A percentile compares a stretch with the other conserved stretches of the same genome.
Evolutionary conservation across 1,139 yeast species (phyloP).

Genomic region (Candida glucosophila): DNA sequence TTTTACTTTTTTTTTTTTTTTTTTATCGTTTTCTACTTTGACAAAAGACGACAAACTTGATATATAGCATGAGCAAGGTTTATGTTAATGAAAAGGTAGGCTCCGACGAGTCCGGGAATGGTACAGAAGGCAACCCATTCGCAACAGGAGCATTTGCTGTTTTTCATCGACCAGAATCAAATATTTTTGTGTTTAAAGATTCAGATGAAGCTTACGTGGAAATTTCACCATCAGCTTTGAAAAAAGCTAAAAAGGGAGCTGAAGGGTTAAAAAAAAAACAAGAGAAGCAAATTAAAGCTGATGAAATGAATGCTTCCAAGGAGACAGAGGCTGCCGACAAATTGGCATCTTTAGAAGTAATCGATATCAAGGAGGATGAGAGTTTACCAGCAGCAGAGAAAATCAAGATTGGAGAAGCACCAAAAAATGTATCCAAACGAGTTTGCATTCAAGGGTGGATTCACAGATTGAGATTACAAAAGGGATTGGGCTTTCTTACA

Average conservation of each 20-base stretch:
- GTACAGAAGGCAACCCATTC: slow-evolving; percentile 63
- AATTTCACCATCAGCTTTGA: slow-evolving; percentile 83
- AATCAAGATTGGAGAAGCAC: slow-evolving; percentile 55
- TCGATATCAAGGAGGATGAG: slow-evolving; percentile 62
- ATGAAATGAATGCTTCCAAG: slow-evolving; percentile 50
- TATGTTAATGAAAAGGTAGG: slow-evolving; percentile 74
- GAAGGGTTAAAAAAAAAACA: slow-evolving; percentile 87
- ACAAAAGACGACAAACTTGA: too few relatives aligned
- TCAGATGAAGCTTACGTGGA: slow-evolving; percentile 66
- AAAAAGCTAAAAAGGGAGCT: slow-evolving; percentile 94
- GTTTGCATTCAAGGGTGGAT: slow-evolving; percentile 89
- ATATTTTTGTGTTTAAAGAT: slow-evolving; percentile 58
- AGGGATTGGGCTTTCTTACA: slow-evolving; percentile 84
- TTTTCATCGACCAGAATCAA: slow-evolving; percentile 49
- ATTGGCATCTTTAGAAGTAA: slow-evolving; percentile 67
- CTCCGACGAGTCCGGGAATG: slow-evolving; percentile 48
- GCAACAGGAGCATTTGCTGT: slow-evolving; percentile 81
- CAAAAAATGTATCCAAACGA: slow-evolving; percentile 49
- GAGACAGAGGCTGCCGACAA: slow-evolving; percentile 64
- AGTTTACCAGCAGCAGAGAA: slow-evolving; percentile 62
- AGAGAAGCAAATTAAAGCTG: slow-evolving; percentile 67
- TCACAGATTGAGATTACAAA: slow-evolving; percentile 88
- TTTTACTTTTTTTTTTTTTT: too few relatives aligned
- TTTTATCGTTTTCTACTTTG: too few relatives aligned
- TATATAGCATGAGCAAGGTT: slow-evolving; percentile 27